Conservation (phyloP, 139 green algal genomes). For the Choricystis sp. region DNA sequence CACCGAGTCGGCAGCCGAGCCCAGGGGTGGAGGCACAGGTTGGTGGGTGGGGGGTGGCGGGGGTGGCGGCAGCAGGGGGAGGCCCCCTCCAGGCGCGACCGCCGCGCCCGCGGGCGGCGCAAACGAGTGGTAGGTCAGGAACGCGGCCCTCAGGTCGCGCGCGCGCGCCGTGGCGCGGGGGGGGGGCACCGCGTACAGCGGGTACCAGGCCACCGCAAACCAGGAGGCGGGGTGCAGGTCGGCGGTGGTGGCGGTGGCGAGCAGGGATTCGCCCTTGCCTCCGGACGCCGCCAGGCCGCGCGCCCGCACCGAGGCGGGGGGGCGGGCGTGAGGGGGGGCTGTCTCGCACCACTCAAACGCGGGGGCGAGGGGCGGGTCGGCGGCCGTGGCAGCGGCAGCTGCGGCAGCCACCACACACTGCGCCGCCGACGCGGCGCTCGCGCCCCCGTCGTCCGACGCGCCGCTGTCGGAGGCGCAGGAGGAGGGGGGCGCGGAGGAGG, state of each 20-base stretch:
- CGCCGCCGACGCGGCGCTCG: not conserved
- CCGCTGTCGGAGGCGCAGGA: not conserved
- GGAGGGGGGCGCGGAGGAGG: not conserved
- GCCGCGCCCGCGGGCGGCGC: constrained; percentile 1
- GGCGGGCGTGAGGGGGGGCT: constrained; percentile 9
- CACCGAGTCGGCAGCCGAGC: not conserved
- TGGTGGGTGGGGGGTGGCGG: not conserved
- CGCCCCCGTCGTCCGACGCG: not conserved
- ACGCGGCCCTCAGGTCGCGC: constrained; percentile 10
- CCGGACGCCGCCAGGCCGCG: constrained; percentile 7
- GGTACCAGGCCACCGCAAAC: constrained; percentile 21
- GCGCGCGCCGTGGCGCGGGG: constrained; percentile 1
- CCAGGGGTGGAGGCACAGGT: not conserved
- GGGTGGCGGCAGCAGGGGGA: too few relatives aligned
- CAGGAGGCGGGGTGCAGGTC: constrained; percentile 18
- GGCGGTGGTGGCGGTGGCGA: constrained; percentile 9
- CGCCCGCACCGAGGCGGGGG: constrained; percentile 11
- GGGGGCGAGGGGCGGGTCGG: not conserved
- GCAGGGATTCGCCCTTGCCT: not conserved
- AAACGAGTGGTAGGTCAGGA: constrained; percentile 21
- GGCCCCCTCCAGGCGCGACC: too few relatives aligned
- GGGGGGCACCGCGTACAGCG: constrained; percentile 13
- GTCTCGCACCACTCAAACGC: constrained; percentile 22
- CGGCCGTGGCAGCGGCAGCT: too few relatives aligned
- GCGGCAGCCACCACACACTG: too few relatives aligned